Percentiles rank a stretch among this genome's conserved stretches.
Conservation (phyloP, 1,284 basidiomycete species). For the Vanrija sp. region DNA sequence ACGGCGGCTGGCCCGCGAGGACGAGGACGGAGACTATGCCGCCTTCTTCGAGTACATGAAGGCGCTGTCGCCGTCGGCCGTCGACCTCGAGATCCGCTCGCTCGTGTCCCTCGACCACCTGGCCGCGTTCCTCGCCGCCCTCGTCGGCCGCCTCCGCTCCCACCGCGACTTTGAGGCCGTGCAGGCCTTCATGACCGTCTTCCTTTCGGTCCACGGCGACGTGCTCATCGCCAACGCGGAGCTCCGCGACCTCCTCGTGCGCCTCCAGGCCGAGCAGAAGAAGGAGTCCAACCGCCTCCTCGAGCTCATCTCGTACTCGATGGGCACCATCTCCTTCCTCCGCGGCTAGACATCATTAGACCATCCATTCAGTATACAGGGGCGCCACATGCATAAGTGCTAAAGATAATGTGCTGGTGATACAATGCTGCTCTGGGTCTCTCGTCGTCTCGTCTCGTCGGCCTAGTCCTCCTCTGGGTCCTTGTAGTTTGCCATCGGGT, state of each 20-base stretch:
- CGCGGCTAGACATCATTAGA: conserved; percentile 10
- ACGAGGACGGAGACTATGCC: conserved; percentile 64
- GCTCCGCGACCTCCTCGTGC: conserved; percentile 57
- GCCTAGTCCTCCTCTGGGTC: conserved; percentile 17
- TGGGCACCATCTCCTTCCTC: conserved; percentile 48
- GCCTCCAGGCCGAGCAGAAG: conserved; percentile 60
- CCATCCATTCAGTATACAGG: background rate
- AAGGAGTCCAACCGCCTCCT: conserved; percentile 66
- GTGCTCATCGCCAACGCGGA: conserved; percentile 65
- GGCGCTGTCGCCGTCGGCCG: conserved; percentile 78
- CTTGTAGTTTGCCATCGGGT: conserved; percentile 51
- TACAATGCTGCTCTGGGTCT: conserved; percentile 3
- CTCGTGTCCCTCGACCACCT: conserved; percentile 62
- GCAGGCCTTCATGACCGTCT: conserved; percentile 80
- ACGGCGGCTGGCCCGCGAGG: conserved; percentile 60
- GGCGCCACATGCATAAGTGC: background rate
- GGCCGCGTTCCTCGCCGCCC: conserved; percentile 66
- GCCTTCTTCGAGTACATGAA: conserved; percentile 81
- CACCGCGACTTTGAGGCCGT: conserved; percentile 93
- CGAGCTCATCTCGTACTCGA: conserved; percentile 46
- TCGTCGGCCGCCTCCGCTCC: conserved; percentile 67
- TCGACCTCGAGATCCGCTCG: conserved; percentile 86
- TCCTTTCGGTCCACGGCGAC: conserved; percentile 81
- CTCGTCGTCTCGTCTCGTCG: background rate
- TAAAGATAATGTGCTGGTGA: background rate